phyloP scores from a whole-genome alignment of 2,329 filamentous ascomycete species.

The Teratosphaeria pseudoeucalypti region DNA sequence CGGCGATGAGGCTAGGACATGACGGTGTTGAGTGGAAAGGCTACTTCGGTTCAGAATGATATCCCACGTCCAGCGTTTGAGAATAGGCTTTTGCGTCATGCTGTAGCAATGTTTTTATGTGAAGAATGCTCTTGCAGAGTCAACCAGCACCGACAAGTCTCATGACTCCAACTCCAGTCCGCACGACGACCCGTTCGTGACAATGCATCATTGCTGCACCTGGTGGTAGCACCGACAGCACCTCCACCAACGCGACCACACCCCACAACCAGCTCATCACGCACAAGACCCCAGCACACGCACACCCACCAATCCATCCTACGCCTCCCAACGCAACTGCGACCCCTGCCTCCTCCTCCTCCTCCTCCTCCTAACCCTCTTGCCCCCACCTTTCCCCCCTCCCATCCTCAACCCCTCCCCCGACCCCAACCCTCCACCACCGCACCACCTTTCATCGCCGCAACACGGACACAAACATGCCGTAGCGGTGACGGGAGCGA shows the following conservation, averaged over 20 bases:
- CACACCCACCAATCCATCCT: too few relatives aligned
- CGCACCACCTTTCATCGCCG: background rate
- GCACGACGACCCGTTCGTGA: too few relatives aligned
- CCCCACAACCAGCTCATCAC: too few relatives aligned
- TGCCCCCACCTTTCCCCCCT: background rate
- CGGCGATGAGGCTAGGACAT: slow-evolving; percentile 7
- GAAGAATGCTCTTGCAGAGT: background rate
- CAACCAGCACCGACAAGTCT: too few relatives aligned
- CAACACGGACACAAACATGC: background rate
- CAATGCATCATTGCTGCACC: too few relatives aligned
- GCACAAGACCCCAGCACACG: too few relatives aligned
- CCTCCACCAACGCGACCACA: too few relatives aligned
- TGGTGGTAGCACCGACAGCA: too few relatives aligned
- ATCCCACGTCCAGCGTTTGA: slow-evolving; percentile 11
- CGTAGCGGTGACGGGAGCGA: background rate
- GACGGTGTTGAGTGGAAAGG: slow-evolving; percentile 1
- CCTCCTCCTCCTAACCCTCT: background rate
- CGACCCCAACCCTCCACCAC: background rate
- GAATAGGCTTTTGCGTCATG: background rate
- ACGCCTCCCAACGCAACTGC: too few relatives aligned
- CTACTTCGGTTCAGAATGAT: slow-evolving; percentile 14
- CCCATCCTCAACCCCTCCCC: background rate
- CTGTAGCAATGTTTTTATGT: background rate
- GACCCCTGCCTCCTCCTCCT: background rate
- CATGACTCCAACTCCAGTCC: too few relatives aligned